phyloP scores from a whole-genome alignment of 495 filamentous ascomycete genomes.

The Penicillium simplicissimum region DNA sequence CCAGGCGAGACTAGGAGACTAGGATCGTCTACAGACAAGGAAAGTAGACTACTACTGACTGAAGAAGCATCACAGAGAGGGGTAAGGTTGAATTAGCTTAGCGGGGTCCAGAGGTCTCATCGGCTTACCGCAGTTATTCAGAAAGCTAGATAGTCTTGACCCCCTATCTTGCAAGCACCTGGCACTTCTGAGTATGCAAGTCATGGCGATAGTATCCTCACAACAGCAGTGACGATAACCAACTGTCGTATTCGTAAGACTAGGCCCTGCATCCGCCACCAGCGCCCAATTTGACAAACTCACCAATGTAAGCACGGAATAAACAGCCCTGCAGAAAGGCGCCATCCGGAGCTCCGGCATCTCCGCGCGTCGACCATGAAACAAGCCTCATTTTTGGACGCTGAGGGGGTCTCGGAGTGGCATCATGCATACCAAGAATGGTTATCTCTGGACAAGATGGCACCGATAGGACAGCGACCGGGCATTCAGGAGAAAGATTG shows the following conservation, averaged over 20 bases:
- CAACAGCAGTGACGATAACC: not conserved
- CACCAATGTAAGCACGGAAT: not conserved
- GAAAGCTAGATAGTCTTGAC: not conserved
- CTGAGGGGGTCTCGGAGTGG: not conserved
- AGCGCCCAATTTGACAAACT: not conserved
- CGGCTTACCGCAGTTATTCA: not conserved
- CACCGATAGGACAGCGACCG: not conserved
- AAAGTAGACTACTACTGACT: not conserved
- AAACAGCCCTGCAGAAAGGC: not conserved
- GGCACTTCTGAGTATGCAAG: not conserved
- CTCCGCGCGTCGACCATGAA: not conserved
- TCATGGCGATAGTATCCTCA: not conserved
- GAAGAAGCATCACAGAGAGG: not conserved
- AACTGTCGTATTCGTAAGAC: not conserved
- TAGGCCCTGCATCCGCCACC: not conserved
- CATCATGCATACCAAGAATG: not conserved
- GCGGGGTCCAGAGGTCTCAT: not conserved
- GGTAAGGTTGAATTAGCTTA: not conserved
- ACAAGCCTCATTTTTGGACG: not conserved
- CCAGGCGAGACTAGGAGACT: not conserved
- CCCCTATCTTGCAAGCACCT: not conserved
- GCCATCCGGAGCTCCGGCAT: conserved; percentile 1
- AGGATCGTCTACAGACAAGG: not conserved
- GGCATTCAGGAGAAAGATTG: not conserved
- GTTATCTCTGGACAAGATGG: not conserved